Conservation (phyloP, 352 stramenopile genomes). For the Phytophthora foliorum region DNA sequence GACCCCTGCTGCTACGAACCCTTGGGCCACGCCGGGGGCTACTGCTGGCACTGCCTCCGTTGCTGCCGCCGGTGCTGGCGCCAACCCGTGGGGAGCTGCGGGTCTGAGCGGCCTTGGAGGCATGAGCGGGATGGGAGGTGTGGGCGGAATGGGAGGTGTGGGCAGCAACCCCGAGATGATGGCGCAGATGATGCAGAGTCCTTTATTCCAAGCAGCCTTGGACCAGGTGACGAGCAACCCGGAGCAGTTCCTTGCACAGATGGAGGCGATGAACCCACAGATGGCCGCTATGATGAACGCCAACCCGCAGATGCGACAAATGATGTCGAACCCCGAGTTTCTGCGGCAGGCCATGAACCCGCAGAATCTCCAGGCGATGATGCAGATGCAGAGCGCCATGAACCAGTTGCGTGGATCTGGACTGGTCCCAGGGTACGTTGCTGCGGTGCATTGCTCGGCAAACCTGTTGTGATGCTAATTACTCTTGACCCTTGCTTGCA, state of each 20-base stretch:
- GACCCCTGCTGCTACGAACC: conserved; percentile 51
- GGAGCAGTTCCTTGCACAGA: conserved; percentile 80
- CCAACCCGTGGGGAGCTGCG: conserved; percentile 79
- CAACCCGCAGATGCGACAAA: conserved; percentile 91
- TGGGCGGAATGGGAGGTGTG: conserved; percentile 39
- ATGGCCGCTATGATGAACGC: conserved; percentile 87
- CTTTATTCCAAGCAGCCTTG: conserved; percentile 86
- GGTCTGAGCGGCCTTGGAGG: conserved; percentile 36
- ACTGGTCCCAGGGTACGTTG: conserved; percentile 70
- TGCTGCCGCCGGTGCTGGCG: conserved; percentile 35
- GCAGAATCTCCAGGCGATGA: conserved; percentile 92
- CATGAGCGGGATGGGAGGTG: conserved; percentile 38
- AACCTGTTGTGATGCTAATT: conserved; percentile 9
- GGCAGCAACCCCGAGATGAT: conserved; percentile 78
- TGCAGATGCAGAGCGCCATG: conserved; percentile 93
- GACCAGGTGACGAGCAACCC: conserved; percentile 87
- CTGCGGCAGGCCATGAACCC: conserved; percentile 90
- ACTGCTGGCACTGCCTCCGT: conserved; percentile 20
- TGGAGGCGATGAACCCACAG: conserved; percentile 92
- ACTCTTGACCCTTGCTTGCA: conserved; percentile 1
- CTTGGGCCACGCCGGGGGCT: conserved; percentile 56
- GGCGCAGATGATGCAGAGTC: conserved; percentile 89
- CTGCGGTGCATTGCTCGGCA: background rate
- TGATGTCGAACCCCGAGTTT: conserved; percentile 92
- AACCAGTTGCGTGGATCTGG: conserved; percentile 79